Evolutionary conservation across 441 rosid species (phyloP), one percentile per base, ranked within the genome.

Genomic region (Bruguiera hainesii): DNA sequence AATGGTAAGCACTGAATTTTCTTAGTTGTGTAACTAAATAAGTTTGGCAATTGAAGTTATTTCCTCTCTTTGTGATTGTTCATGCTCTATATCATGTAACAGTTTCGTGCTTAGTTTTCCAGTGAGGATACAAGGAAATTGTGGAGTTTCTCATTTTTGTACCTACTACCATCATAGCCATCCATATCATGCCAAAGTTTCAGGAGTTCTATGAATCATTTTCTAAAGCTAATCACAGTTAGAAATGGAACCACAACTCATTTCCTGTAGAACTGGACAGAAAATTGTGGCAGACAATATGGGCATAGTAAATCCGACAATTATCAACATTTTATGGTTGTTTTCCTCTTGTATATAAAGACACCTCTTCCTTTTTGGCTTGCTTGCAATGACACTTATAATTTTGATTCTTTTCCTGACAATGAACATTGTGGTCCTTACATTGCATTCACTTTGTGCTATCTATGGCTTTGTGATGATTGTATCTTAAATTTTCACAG

Each of bases 1-100:
- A 95, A 90, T 71, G 99, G 99, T 92, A 72, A 78, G 83, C 29
- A 39, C 18, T 23, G 31, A 37, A 66, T 55, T 51, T 55, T 29
- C 49, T 35, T 42, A 42, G 48, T 11, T 3, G 18, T 42, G 4
- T 42, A 42, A 42, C 16, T 18, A 42, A 42, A 42, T 42, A 13
- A 11, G 48, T 42, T 13, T 11, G 48, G 48, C 15, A 42, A 42
- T 42, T 42, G 18, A 42, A 42, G 48, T 42, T 10, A 3, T 55
- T 23, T 6, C 58, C 58, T 10, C 29, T 15, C 29, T 23, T 23
- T 10, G 58, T 20, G 23, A 26, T 16, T 6, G 2, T 55, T 6
- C 58, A 23, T 42, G 5, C 5, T 42, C 48, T 0, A 42, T 42
- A 42, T 42, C 48, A 11, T 42, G 48, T 42, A 42, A 42, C 4